These are phyloP conservation scores for Russula emetica DNA, from an alignment of 768 basidiomycete genomes.

Conservation along the genomic window DNA sequence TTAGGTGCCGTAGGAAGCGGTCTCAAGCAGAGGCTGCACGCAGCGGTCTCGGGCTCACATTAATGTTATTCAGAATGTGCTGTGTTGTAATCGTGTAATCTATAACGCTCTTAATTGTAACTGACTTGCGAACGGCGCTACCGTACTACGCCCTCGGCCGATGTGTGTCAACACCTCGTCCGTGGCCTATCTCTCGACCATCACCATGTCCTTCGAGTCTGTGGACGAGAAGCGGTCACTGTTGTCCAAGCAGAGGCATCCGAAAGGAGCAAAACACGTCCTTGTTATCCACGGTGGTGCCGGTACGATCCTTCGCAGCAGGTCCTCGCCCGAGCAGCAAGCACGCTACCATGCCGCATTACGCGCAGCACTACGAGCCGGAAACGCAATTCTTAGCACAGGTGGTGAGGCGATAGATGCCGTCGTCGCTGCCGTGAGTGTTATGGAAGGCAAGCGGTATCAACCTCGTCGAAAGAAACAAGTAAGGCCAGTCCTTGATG, in stretches of 20 bases:
- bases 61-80: background rate
- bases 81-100: slow-evolving; percentile 11
- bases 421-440: slow-evolving; percentile 64
- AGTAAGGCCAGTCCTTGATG: background rate
- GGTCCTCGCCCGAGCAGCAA: slow-evolving; percentile 57
- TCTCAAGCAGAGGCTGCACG: slow-evolving; percentile 19
- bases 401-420: slow-evolving; percentile 86
- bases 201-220: background rate
- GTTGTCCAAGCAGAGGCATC: slow-evolving; percentile 10
- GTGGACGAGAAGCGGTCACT: slow-evolving; percentile 27
- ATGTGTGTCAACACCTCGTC: background rate
- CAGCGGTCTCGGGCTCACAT: slow-evolving; percentile 19
- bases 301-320: slow-evolving; percentile 57
- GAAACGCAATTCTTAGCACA: slow-evolving; percentile 54
- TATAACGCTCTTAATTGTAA: background rate
- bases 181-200: background rate
- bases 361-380: slow-evolving; percentile 51
- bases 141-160: background rate
- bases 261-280: slow-evolving; percentile 32
- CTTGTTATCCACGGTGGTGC: slow-evolving; percentile 81
- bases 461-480: too few relatives aligned
- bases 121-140: background rate
- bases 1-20: slow-evolving; percentile 21
- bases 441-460: slow-evolving; percentile 51
- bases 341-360: slow-evolving; percentile 56